Evolutionary conservation across 495 filamentous ascomycete species (phyloP).

Genomic region (Xylaria telfairii): DNA sequence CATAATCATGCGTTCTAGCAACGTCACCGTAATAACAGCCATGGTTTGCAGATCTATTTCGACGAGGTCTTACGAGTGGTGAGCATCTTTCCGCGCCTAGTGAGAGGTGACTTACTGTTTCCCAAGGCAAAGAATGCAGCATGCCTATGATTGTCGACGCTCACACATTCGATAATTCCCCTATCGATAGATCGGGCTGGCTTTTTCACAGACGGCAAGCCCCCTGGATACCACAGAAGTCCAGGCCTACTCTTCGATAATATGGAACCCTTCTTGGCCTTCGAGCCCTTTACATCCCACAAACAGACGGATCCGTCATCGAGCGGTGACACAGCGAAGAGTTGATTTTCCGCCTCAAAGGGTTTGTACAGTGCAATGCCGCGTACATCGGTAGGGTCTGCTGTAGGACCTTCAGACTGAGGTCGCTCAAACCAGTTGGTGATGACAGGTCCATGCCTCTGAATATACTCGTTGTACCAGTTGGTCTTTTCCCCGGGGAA

Average conservation of each 20-base stretch:
- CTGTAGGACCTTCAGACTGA: conserved; percentile 37
- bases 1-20: conserved; percentile 83
- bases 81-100: conserved; percentile 26
- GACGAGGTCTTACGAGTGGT: conserved; percentile 61
- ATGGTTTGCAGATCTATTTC: conserved; percentile 86
- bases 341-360: conserved; percentile 47
- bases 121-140: conserved; percentile 80
- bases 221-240: conserved; percentile 39
- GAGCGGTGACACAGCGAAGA: conserved; percentile 76
- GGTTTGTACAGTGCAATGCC: conserved; percentile 72
- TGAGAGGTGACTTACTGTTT: conserved; percentile 55
- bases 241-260: conserved; percentile 68
- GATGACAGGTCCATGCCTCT: conserved; percentile 74
- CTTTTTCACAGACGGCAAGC: conserved; percentile 9
- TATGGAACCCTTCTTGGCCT: conserved; percentile 66
- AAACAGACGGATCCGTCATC: conserved; percentile 86
- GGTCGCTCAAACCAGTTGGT: conserved; percentile 78
- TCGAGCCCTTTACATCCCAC: conserved; percentile 77
- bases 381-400: conserved; percentile 56
- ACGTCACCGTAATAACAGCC: conserved; percentile 69
- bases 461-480: conserved; percentile 90
- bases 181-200: conserved; percentile 60
- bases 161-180: conserved; percentile 84
- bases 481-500: conserved; percentile 70
- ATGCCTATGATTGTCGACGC: conserved; percentile 72